Conservation (phyloP, 2,329 filamentous ascomycete species). For the Elsinoe arachidis region DNA sequence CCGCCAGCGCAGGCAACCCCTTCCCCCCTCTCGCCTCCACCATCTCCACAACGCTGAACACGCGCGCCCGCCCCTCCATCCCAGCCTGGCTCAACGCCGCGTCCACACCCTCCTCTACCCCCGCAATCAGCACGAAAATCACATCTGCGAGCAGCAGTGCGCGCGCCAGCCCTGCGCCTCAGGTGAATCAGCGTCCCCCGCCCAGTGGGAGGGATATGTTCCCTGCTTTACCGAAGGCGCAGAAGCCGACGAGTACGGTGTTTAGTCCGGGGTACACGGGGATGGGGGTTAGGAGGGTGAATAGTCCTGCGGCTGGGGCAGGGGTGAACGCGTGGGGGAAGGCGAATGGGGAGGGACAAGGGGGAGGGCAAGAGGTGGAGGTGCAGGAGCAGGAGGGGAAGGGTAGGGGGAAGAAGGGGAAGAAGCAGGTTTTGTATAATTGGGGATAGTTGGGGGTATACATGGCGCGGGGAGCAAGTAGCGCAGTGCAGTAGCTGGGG, state of each 20-base stretch:
- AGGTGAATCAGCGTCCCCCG: conserved; percentile 22
- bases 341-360: conserved; percentile 20
- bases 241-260: conserved; percentile 54
- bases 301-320: conserved; percentile 28
- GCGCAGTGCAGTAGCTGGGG: too few relatives aligned
- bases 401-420: conserved; percentile 42
- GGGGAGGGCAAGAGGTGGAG: conserved; percentile 21
- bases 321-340: conserved; percentile 32
- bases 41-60: conserved; percentile 13
- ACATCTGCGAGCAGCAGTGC: conserved; percentile 23
- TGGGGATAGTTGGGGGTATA: conserved; percentile 28
- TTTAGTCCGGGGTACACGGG: conserved; percentile 44
- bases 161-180: conserved; percentile 26
- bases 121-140: conserved; percentile 27
- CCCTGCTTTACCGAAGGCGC: conserved; percentile 70
- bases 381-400: conserved; percentile 25
- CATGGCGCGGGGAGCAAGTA: not conserved
- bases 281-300: conserved; percentile 35
- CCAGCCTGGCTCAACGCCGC: conserved; percentile 15
- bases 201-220: conserved; percentile 53
- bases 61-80: conserved; percentile 8
- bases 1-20: conserved; percentile 27
- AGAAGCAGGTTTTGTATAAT: conserved; percentile 43
- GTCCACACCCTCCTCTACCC: conserved; percentile 19
- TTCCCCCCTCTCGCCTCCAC: conserved; percentile 14